A percentile compares a stretch with the other conserved stretches of the same genome.
phyloP scores from a whole-genome alignment of 208 protist genomes.

The Leishmania lainsoni region DNA sequence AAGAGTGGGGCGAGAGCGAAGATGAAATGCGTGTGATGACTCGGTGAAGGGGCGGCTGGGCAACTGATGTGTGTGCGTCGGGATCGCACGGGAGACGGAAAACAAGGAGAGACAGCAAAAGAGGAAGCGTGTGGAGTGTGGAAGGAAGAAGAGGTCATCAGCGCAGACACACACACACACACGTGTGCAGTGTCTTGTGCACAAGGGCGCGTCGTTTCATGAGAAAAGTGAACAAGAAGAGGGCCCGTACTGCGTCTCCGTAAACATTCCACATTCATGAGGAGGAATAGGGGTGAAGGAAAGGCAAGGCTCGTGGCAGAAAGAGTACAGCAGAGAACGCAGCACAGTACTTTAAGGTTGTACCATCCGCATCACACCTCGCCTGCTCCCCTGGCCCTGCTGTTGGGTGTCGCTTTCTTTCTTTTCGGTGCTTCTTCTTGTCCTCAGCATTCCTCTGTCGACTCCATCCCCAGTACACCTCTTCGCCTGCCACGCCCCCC shows the following conservation, averaged over 20 bases:
- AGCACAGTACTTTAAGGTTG: background rate
- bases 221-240: background rate
- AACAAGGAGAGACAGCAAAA: background rate
- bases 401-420: background rate
- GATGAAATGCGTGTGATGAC: background rate
- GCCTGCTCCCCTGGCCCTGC: background rate
- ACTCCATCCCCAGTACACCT: background rate
- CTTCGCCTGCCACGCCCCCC: background rate
- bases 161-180: background rate
- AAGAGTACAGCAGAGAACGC: background rate
- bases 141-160: background rate
- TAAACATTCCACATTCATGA: background rate
- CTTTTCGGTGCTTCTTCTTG: background rate
- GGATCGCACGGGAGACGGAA: background rate
- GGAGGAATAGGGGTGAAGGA: background rate
- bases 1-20: background rate
- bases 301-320: background rate
- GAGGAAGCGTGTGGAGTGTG: background rate
- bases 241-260: background rate
- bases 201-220: background rate
- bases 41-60: background rate
- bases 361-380: background rate
- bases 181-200: conserved; percentile 1
- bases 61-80: background rate
- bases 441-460: background rate